Evolutionary conservation across 2,329 filamentous ascomycete genomes (phyloP).

Genomic region (Aspergillus sp.): DNA sequence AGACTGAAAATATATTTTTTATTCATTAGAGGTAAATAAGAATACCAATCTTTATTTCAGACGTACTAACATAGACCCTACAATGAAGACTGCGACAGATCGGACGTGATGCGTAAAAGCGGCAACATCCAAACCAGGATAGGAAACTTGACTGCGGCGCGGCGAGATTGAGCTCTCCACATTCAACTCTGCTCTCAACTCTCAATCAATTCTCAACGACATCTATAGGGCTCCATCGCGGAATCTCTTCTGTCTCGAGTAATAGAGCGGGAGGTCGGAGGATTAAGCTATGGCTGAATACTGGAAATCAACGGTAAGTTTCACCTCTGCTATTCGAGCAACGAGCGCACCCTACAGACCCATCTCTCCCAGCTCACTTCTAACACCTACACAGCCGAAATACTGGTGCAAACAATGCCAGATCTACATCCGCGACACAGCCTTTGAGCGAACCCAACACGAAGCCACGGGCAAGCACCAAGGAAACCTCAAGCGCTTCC

Average conservation of each 20-base stretch:
- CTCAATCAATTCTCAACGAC: neutral
- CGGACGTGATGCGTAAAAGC: neutral
- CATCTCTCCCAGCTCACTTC: constrained; percentile 4
- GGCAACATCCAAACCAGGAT: neutral
- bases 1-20: no score
- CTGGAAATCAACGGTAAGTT: constrained; percentile 85
- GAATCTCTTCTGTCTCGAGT: neutral
- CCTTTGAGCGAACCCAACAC: constrained; percentile 86
- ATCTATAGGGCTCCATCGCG: neutral
- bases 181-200: neutral
- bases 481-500: constrained; percentile 81
- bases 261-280: neutral
- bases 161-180: neutral
- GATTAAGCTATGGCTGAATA: constrained; percentile 79
- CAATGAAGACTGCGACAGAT: neutral
- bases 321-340: neutral
- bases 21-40: no score
- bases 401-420: constrained; percentile 99
- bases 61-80: neutral
- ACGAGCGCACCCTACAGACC: no score
- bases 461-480: constrained; percentile 87
- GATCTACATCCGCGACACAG: constrained; percentile 87
- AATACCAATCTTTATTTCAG: no score
- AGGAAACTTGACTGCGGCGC: neutral
- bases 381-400: constrained; percentile 63